phyloP scores from a whole-genome alignment of 495 filamentous ascomycete species.

The Glutinoglossum americanum region DNA sequence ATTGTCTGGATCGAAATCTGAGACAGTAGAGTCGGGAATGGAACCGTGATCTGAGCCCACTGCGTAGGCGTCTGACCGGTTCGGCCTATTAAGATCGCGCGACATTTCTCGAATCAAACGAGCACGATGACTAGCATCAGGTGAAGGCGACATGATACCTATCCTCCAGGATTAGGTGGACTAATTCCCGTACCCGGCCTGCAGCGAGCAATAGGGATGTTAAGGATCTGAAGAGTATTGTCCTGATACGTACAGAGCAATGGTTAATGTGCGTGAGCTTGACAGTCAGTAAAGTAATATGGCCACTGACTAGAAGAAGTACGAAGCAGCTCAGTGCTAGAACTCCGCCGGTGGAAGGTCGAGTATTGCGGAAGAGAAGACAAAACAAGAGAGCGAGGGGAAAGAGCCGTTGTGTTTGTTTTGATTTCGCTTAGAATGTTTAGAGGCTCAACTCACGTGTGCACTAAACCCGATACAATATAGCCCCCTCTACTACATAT shows the following conservation, averaged over 20 bases:
- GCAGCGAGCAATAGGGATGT: background rate
- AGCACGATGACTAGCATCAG: background rate
- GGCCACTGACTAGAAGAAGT: background rate
- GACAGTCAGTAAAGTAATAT: background rate
- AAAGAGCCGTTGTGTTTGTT: background rate
- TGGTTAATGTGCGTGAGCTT: background rate
- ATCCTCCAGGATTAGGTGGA: background rate
- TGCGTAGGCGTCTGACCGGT: background rate
- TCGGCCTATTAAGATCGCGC: background rate
- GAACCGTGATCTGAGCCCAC: slow-evolving; percentile 3
- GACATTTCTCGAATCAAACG: slow-evolving; percentile 4
- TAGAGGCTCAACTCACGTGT: background rate
- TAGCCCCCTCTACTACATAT: too few species aligned
- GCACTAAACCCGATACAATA: background rate
- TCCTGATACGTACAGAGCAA: background rate
- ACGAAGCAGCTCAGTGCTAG: background rate
- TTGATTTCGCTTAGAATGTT: background rate
- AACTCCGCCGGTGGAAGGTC: background rate
- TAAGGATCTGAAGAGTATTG: background rate
- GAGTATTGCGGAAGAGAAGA: background rate
- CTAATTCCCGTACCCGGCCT: background rate
- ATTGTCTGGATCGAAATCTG: slow-evolving; percentile 30
- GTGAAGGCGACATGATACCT: background rate
- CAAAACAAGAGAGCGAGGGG: background rate
- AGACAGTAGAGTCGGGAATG: slow-evolving; percentile 17